Base-by-base conservation (phyloP, 805 yeast species). In the Metschnikowia corniflorae region DNA sequence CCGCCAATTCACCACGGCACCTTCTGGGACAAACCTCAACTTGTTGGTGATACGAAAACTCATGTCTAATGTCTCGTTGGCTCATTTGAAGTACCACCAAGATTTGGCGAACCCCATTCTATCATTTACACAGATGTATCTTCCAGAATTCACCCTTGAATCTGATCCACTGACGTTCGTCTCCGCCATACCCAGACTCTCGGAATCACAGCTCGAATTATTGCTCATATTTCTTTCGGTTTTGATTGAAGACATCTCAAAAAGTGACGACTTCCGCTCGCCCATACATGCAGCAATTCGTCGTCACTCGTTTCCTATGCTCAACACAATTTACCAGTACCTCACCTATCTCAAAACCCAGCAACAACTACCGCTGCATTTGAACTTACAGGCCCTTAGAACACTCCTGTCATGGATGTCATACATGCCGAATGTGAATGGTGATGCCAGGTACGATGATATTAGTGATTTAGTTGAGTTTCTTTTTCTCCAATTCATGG, bases 41-140 rank as follows among this genome's bases (percentile, higher is more conserved):
- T 28, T 38, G 16, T 42, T 80, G 47, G 74, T 82, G n/a, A 57
- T 77, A 16, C 71, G 68, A 40, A 84, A 84, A 49, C 54, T 83
- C 34, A 55, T 82, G 34, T 71, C 83, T 6, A 73, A 78, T 32
- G 48, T 80, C 20, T 66, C 80, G 3, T 51, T 75, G 22, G 51
- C 77, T 3, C 82, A 65, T 54, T 57, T 70, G 22, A 57, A 61
- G 31, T 58, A 65, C 39, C 60, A 58, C 27, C 39, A 50, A 1
- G 33, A 40, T 3, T 75, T 79, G 73, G 29, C 36, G 5, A 49
- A 65, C 32, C 78, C 80, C 1, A 37, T 75, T 16, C 19, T 33
- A 30, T 30, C 32, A 27, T 31, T 37, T 30, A 19, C 33, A 12
- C 33, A 21, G 20, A 25, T 26, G 4, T 21, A 21, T n/a, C 3